Conservation (phyloP, 2,329 filamentous ascomycete genomes). For the Ploettnerulaceae sp. region DNA sequence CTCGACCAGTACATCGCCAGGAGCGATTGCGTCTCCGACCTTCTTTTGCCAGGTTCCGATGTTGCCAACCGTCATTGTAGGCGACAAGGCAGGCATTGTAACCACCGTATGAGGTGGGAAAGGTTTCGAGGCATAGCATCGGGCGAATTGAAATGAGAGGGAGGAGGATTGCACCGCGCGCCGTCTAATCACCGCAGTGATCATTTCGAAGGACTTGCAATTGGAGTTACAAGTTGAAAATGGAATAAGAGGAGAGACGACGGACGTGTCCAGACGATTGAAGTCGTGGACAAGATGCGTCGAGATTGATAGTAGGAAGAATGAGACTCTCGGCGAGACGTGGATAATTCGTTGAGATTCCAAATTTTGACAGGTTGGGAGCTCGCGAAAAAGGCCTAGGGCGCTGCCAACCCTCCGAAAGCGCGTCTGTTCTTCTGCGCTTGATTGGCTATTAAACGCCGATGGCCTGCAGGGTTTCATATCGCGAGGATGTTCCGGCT, state of each 20-base stretch:
- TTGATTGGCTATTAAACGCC: no score
- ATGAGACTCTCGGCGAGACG: constrained; percentile 15
- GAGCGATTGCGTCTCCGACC: constrained; percentile 76
- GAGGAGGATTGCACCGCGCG: constrained; percentile 50
- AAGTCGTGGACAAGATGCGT: constrained; percentile 23
- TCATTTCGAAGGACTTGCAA: constrained; percentile 43
- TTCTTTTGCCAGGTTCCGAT: constrained; percentile 99
- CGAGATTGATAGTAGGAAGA: constrained; percentile 17
- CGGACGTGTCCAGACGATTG: constrained; percentile 25
- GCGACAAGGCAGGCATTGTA: constrained; percentile 96
- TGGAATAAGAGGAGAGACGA: constrained; percentile 16
- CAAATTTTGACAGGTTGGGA: not conserved
- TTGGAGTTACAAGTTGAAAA: constrained; percentile 17
- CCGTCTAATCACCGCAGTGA: constrained; percentile 60
- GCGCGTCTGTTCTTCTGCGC: no score
- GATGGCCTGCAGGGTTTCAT: no score
- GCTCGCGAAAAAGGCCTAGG: no score
- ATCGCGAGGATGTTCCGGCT: no score
- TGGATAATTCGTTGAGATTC: constrained; percentile 21
- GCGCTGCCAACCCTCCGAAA: no score
- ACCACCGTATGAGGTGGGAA: constrained; percentile 93
- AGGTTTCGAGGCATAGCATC: constrained; percentile 59
- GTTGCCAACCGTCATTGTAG: constrained; percentile 95
- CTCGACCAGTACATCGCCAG: constrained; percentile 94
- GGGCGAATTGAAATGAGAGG: constrained; percentile 51